Evolutionary conservation across 2,329 filamentous ascomycete species (phyloP).

Genomic region (Lasiodiplodia hormozganensis): DNA sequence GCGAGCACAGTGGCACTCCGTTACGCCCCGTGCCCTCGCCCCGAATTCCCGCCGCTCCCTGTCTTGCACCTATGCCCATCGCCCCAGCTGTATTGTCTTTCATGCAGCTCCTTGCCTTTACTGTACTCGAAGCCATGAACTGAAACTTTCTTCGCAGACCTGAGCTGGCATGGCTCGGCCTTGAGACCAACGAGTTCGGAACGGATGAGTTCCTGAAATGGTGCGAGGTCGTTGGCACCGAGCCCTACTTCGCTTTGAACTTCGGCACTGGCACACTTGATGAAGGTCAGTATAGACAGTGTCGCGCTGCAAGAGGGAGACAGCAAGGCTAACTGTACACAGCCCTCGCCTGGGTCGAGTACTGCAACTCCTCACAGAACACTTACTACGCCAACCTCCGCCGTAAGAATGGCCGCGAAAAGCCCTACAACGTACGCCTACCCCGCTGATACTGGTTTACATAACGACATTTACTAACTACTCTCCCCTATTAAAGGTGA

Average conservation of each 20-base stretch:
- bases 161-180: constrained; percentile 80
- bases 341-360: constrained; percentile 81
- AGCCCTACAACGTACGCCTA: constrained; percentile 71
- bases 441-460: not conserved
- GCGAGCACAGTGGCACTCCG: not conserved
- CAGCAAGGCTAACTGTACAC: constrained; percentile 55
- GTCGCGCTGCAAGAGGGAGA: constrained; percentile 46
- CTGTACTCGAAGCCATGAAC: constrained; percentile 5
- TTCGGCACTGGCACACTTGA: constrained; percentile 73
- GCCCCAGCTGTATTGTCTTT: not conserved
- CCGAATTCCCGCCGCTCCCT: not conserved
- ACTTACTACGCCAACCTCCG: constrained; percentile 84
- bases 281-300: constrained; percentile 19
- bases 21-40: not conserved
- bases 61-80: not conserved
- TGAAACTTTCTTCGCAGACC: constrained; percentile 54
- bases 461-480: not conserved
- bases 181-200: constrained; percentile 79
- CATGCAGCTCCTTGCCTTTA: not conserved
- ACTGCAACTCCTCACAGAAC: constrained; percentile 80
- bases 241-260: constrained; percentile 82
- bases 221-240: constrained; percentile 74
- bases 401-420: constrained; percentile 73
- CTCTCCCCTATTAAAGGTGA: constrained; percentile 53
- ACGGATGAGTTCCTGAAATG: constrained; percentile 88